Evolutionary conservation across 345 rosid genomes (phyloP).

Genomic region (Murraya paniculata): DNA sequence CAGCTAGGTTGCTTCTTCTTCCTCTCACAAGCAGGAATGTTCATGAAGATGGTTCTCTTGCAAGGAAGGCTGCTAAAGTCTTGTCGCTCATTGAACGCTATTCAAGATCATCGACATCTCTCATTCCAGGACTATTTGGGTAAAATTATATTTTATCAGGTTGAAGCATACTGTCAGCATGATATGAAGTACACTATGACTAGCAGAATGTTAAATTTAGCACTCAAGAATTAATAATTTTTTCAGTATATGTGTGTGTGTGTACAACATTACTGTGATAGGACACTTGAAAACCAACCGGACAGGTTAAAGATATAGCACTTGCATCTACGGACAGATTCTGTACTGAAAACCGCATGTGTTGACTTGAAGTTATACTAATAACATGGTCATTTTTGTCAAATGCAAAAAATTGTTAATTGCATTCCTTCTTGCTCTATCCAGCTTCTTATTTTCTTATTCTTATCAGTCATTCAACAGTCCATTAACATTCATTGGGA

Average conservation of each 20-base stretch:
- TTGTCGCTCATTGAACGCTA: conserved; percentile 47
- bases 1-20: conserved; percentile 37
- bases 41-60: conserved; percentile 30
- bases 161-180: background rate
- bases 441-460: background rate
- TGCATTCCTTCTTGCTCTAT: background rate
- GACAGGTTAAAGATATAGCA: background rate
- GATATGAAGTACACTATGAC: background rate
- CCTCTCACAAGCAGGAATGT: conserved; percentile 40
- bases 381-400: background rate
- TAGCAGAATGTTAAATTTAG: background rate
- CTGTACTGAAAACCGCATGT: background rate
- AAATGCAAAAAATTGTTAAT: background rate
- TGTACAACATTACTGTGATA: background rate
- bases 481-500: background rate
- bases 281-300: background rate
- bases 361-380: background rate
- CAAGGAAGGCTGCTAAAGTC: conserved; percentile 43
- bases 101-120: conserved; percentile 54
- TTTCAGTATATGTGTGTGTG: background rate
- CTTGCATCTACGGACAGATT: background rate
- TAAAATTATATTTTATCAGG: conserved; percentile 1
- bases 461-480: background rate
- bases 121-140: conserved; percentile 45
- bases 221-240: background rate